Percentiles rank a stretch among this genome's conserved stretches.
These are phyloP conservation scores for Leccinum subgranulosum DNA, from an alignment of 768 basidiomycete species.

Conservation along the genomic window DNA sequence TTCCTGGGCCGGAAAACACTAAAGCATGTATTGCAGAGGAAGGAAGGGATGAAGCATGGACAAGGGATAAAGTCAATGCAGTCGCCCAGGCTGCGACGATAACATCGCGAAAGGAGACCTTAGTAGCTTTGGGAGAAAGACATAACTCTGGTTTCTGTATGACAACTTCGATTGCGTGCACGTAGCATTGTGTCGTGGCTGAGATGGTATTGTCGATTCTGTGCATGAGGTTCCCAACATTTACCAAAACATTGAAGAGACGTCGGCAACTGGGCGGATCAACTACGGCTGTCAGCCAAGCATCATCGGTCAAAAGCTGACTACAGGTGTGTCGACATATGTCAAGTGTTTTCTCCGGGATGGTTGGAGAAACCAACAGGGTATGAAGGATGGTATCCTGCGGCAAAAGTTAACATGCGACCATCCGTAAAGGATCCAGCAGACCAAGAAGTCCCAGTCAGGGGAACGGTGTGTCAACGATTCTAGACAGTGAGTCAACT, in stretches of 20 bases:
- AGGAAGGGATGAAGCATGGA: conserved; percentile 20
- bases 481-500: conserved; percentile 24
- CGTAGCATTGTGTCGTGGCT: conserved; percentile 35
- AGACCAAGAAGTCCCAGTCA: conserved; percentile 32
- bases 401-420: conserved; percentile 11
- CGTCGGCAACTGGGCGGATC: conserved; percentile 37
- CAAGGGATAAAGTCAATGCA: conserved; percentile 30
- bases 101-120: conserved; percentile 37
- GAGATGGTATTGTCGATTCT: conserved; percentile 26
- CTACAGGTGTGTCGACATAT: conserved; percentile 32
- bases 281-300: conserved; percentile 19
- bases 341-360: conserved; percentile 31
- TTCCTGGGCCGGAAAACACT: conserved; percentile 20
- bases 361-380: conserved; percentile 24
- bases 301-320: conserved; percentile 28
- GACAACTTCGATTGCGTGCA: conserved; percentile 41
- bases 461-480: conserved; percentile 23
- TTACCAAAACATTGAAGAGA: conserved; percentile 44
- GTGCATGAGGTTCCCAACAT: conserved; percentile 36
- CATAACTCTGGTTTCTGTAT: conserved; percentile 30
- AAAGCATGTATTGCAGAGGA: conserved; percentile 18
- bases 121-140: conserved; percentile 10
- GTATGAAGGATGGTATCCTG: conserved; percentile 26
- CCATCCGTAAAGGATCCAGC: conserved; percentile 9
- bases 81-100: conserved; percentile 38